Conservation (phyloP, 2,329 filamentous ascomycete species). For the Botrytis fragariae region DNA sequence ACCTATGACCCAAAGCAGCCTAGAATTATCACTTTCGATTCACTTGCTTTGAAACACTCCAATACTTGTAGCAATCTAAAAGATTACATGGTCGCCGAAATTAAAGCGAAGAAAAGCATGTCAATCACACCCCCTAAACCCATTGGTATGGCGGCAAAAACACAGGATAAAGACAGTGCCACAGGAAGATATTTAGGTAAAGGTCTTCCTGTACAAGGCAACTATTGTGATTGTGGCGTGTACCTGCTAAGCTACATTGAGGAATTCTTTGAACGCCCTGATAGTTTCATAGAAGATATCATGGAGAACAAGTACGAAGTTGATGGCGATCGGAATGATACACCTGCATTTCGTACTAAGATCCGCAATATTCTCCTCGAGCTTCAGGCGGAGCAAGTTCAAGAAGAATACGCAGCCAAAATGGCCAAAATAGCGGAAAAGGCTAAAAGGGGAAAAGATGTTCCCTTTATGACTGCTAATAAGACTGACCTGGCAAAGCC, state of each 20-base stretch:
- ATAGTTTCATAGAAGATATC: conserved; percentile 64
- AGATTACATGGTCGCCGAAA: conserved; percentile 74
- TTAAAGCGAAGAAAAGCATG: conserved; percentile 54
- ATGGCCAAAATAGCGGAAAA: neutral
- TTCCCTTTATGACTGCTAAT: neutral
- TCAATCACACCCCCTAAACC: conserved; percentile 36
- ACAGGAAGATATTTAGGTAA: conserved; percentile 1
- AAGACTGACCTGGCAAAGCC: neutral
- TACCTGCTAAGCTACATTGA: conserved; percentile 83
- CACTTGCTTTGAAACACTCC: conserved; percentile 64
- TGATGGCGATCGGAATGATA: conserved; percentile 48
- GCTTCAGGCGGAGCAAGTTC: conserved; percentile 56
- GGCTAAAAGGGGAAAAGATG: conserved; percentile 1
- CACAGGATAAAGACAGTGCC: neutral
- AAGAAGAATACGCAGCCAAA: neutral
- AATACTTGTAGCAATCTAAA: conserved; percentile 66
- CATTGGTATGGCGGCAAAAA: conserved; percentile 64
- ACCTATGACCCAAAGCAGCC: conserved; percentile 55
- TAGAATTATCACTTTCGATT: conserved; percentile 84
- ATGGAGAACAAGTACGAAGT: conserved; percentile 59
- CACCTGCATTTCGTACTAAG: conserved; percentile 58
- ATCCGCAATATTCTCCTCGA: conserved; percentile 65
- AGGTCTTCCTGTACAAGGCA: conserved; percentile 74
- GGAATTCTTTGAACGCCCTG: conserved; percentile 74
- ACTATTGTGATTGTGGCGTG: conserved; percentile 85